phyloP scores from a whole-genome alignment of 352 stramenopile genomes.

The Albugo laibachii region DNA sequence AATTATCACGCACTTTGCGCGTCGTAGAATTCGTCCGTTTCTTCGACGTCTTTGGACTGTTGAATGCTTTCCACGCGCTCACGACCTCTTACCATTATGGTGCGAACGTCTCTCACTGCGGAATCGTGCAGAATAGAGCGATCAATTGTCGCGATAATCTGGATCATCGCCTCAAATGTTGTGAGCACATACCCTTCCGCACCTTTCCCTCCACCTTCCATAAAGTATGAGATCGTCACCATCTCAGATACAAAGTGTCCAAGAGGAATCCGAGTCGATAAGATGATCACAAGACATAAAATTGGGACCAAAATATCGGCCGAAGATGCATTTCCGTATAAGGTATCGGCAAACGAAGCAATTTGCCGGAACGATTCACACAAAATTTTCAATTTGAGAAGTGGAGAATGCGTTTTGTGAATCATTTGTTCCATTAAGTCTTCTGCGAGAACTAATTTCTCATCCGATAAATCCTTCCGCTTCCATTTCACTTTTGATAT shows the following conservation, averaged over 20 bases:
- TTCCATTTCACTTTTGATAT: too few relatives aligned
- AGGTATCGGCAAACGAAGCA: conserved; percentile 40
- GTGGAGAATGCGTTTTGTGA: conserved; percentile 11
- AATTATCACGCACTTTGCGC: background rate
- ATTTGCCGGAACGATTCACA: conserved; percentile 34
- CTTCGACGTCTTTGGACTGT: background rate
- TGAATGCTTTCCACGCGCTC: background rate
- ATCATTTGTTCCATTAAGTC: too few relatives aligned
- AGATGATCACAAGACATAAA: conserved; percentile 34
- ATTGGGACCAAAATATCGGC: conserved; percentile 54
- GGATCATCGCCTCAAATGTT: conserved; percentile 47
- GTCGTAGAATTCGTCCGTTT: conserved; percentile 1
- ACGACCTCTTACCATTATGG: conserved; percentile 13
- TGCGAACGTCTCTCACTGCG: conserved; percentile 12
- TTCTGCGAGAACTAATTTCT: too few relatives aligned
- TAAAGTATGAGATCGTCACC: conserved; percentile 62
- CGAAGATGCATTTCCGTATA: conserved; percentile 38
- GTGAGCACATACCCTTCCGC: conserved; percentile 62
- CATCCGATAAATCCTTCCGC: too few relatives aligned
- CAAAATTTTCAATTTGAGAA: conserved; percentile 42
- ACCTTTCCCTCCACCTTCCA: conserved; percentile 43
- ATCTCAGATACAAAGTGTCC: conserved; percentile 46
- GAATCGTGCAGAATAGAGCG: conserved; percentile 16
- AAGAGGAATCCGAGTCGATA: conserved; percentile 7
- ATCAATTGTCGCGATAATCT: conserved; percentile 47